Evolutionary conservation across 495 filamentous ascomycete genomes (phyloP), one percentile per base, ranked within the genome.

Genomic region (Penicillium longicatenatum): DNA sequence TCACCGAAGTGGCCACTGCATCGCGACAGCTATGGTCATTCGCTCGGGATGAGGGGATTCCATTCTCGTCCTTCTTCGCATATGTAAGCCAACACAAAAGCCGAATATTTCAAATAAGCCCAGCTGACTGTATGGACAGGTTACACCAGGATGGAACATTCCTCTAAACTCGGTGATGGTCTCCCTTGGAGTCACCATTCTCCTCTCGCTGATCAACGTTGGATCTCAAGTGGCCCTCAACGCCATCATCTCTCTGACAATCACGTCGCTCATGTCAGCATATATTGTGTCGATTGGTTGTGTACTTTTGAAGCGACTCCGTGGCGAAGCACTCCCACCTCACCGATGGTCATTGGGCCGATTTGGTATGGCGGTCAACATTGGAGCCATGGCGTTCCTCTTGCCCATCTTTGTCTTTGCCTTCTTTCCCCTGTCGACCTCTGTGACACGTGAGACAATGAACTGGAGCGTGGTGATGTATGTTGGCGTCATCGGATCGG

Each of bases 201-300:
- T 84, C 29, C 72, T 83, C 5, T 76, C 78, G 7, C 63, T 83
- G 16, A 81, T 84, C 62, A 83, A 82, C 59, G 79, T 85, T 47
- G 78, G 78, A 46, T 82, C 80, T 3, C 31, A 69, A 11, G 72
- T 75, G 5, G 77, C 79, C 17, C 69, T 84, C 39, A 71, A 72
- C 44, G 76, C 76, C 48, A 76, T 82, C 19, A 62, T 78, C 31
- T 80, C 80, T 2, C 64, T 84, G 33, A 72, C 69, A 16, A 75
- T 68, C 45, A 78, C 63, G 6, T 70, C 72, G 16, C 64, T 70
- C 29, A 71, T 70, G 66, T 74, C 75, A 5, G 81, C 82, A 8
- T 85, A 84, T 50, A 75, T 81, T 22, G 67, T 84, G 6, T 70
- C 76, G 1, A 80, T 82, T 49, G 65, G 64, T 19, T 80, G 79